Percentiles rank a stretch among this genome's conserved stretches.
These are phyloP conservation scores for Exutisphaerella laricina DNA, from an alignment of 2,329 filamentous ascomycete species.

Conservation along the genomic window DNA sequence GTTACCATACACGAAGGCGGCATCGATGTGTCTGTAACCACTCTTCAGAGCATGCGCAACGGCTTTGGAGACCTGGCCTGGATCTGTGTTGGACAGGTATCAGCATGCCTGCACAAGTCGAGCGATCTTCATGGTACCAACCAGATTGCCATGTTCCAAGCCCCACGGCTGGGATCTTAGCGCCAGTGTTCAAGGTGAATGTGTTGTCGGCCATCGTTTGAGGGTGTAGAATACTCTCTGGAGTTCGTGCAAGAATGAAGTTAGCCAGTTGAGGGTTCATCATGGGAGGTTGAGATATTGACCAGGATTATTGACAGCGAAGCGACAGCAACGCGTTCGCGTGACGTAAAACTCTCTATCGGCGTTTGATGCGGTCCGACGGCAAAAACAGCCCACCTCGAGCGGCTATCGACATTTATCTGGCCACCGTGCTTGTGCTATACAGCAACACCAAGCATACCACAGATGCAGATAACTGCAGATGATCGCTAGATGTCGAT, in stretches of 20 bases:
- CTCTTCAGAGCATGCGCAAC: slow-evolving; percentile 44
- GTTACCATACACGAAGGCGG: slow-evolving; percentile 70
- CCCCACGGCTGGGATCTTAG: slow-evolving; percentile 36
- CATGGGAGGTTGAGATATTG: not conserved
- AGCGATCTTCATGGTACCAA: not conserved
- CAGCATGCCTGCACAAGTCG: not conserved
- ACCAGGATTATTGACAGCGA: too few species aligned
- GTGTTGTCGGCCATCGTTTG: slow-evolving; percentile 24
- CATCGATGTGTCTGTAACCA: slow-evolving; percentile 58
- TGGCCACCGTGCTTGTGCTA: too few species aligned
- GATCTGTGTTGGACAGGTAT: slow-evolving; percentile 16
- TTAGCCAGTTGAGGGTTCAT: slow-evolving; percentile 31
- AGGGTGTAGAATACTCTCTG: slow-evolving; percentile 26
- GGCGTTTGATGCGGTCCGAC: too few species aligned
- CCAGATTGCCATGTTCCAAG: slow-evolving; percentile 37
- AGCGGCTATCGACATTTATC: too few species aligned
- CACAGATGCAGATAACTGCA: too few species aligned
- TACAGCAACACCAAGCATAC: too few species aligned
- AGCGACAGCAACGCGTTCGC: too few species aligned
- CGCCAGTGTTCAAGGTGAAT: slow-evolving; percentile 36
- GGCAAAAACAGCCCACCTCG: too few species aligned
- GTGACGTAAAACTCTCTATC: too few species aligned
- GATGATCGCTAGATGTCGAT: too few species aligned
- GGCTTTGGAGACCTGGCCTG: slow-evolving; percentile 45
- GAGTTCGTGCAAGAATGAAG: slow-evolving; percentile 28